Conservation (phyloP, 768 basidiomycete genomes). For the Xanthoconium stramineum region DNA sequence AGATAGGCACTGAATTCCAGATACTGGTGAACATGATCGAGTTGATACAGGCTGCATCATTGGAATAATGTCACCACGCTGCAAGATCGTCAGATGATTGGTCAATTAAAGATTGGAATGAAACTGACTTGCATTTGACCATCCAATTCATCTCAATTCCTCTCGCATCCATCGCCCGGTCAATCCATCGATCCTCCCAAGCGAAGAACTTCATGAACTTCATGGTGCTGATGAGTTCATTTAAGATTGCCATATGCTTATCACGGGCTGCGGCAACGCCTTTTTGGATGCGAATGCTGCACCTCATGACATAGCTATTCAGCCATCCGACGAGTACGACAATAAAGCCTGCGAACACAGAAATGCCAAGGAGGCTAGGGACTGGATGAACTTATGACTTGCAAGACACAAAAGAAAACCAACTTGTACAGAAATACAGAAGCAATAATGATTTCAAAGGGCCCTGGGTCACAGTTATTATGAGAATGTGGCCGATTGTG, state of each 20-base stretch:
- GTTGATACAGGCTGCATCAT: conserved; percentile 63
- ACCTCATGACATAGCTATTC: conserved; percentile 38
- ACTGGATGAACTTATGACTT: conserved; percentile 43
- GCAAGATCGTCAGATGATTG: too few relatives aligned
- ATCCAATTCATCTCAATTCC: conserved; percentile 74
- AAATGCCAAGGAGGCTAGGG: conserved; percentile 45
- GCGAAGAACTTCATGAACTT: conserved; percentile 45
- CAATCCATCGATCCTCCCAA: conserved; percentile 44
- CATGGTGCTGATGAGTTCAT: conserved; percentile 41
- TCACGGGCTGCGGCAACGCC: conserved; percentile 35
- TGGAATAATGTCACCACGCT: not conserved
- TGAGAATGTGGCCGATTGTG: not conserved
- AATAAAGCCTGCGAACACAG: conserved; percentile 45
- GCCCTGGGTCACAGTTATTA: conserved; percentile 38
- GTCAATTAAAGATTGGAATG: not conserved
- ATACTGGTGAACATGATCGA: conserved; percentile 65
- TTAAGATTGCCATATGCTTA: conserved; percentile 42
- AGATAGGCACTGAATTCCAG: conserved; percentile 74
- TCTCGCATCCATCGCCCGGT: conserved; percentile 45
- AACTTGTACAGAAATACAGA: conserved; percentile 75
- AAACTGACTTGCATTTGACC: conserved; percentile 51
- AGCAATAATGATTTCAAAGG: conserved; percentile 76
- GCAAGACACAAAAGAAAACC: not conserved
- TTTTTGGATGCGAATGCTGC: conserved; percentile 38
- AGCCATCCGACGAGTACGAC: conserved; percentile 41